phyloP scores from a whole-genome alignment of 2,329 filamentous ascomycete species.

The Pseudocercospora musae region DNA sequence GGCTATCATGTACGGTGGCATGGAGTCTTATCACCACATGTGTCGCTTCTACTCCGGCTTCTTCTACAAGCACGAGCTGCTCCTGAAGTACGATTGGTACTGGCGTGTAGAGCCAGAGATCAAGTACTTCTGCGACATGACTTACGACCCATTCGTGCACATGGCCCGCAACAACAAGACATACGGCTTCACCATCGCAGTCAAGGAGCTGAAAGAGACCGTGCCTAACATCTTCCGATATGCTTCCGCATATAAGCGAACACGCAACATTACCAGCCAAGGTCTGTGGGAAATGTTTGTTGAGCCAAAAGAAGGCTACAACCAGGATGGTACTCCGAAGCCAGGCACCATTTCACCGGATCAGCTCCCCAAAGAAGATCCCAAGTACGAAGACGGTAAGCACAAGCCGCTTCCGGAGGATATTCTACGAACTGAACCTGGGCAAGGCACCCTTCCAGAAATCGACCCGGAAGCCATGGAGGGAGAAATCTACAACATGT shows the following conservation, averaged over 20 bases:
- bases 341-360: conserved; percentile 28
- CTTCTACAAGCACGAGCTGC: conserved; percentile 94
- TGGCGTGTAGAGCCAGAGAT: conserved; percentile 99
- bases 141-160: conserved; percentile 93
- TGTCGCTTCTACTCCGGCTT: conserved; percentile 99
- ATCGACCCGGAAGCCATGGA: conserved; percentile 94
- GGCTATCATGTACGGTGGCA: conserved; percentile 98
- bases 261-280: conserved; percentile 84
- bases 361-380: conserved; percentile 49
- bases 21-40: conserved; percentile 99
- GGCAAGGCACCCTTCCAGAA: conserved; percentile 66
- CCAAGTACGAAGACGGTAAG: conserved; percentile 61
- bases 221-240: conserved; percentile 99
- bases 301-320: conserved; percentile 66
- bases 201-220: conserved; percentile 96
- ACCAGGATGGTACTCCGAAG: conserved; percentile 52
- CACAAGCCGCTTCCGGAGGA: conserved; percentile 74
- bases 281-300: conserved; percentile 99
- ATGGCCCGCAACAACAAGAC: conserved; percentile 97
- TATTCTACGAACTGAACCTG: conserved; percentile 72
- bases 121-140: conserved; percentile 99
- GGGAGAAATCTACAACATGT: conserved; percentile 99
- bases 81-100: conserved; percentile 99
- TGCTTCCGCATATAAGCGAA: conserved; percentile 93
- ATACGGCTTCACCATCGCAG: conserved; percentile 97